phyloP scores from a whole-genome alignment of 2,329 filamentous ascomycete species.

The Chaetomium sp. region DNA sequence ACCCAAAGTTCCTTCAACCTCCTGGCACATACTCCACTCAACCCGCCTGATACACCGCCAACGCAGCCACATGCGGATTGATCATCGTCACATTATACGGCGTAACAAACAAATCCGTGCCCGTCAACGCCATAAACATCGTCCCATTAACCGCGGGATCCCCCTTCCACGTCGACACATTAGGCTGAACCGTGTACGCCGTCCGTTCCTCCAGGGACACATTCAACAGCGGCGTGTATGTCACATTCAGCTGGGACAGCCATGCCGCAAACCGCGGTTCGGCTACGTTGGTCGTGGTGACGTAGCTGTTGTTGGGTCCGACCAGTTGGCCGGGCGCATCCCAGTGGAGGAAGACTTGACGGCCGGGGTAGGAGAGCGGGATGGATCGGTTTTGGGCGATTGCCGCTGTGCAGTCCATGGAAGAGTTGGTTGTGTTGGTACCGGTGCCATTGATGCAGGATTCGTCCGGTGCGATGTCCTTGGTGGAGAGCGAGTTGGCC shows the following conservation, averaged over 20 bases:
- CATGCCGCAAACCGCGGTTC: slow-evolving; percentile 63
- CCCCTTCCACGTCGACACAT: slow-evolving; percentile 57
- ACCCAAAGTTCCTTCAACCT: too few species aligned
- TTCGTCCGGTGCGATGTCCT: slow-evolving; percentile 37
- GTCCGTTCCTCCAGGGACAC: slow-evolving; percentile 42
- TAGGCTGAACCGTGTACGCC: slow-evolving; percentile 65
- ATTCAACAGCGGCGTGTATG: slow-evolving; percentile 57
- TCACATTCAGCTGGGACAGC: slow-evolving; percentile 71
- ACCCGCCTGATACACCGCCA: slow-evolving; percentile 72
- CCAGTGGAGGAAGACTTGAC: slow-evolving; percentile 65
- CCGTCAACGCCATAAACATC: slow-evolving; percentile 72
- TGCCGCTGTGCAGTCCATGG: slow-evolving; percentile 54
- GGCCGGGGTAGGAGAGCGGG: slow-evolving; percentile 69
- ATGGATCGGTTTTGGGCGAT: slow-evolving; percentile 63
- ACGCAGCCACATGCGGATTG: slow-evolving; percentile 69
- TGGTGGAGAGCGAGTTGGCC: slow-evolving; percentile 48
- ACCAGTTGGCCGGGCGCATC: slow-evolving; percentile 61
- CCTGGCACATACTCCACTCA: slow-evolving; percentile 32
- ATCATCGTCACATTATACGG: slow-evolving; percentile 69
- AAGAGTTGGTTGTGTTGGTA: slow-evolving; percentile 22
- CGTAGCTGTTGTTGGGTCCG: slow-evolving; percentile 77
- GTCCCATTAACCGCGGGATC: slow-evolving; percentile 70
- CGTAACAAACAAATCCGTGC: slow-evolving; percentile 60
- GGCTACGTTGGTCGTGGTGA: slow-evolving; percentile 56
- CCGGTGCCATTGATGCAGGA: slow-evolving; percentile 52